These are phyloP conservation scores for Bruguiera parviflora DNA, from an alignment of 345 rosid genomes.

Conservation along the genomic window DNA sequence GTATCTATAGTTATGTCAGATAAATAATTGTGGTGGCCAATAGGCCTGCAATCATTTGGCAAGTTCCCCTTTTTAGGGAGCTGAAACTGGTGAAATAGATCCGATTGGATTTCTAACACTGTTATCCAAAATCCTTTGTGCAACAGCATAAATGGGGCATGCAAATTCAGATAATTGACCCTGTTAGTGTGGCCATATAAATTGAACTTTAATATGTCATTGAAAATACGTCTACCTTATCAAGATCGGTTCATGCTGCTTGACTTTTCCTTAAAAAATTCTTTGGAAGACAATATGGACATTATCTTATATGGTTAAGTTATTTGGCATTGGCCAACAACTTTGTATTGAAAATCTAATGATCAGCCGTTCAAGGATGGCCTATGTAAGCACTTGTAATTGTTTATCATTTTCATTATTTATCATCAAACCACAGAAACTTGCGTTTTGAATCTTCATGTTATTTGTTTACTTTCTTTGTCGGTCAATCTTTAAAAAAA, in stretches of 20 bases:
- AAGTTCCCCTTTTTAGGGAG: too few relatives aligned
- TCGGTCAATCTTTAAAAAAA: too few relatives aligned
- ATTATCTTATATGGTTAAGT: neutral
- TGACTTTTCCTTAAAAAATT: slow-evolving; percentile 1
- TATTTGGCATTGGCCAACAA: neutral
- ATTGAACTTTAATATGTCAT: neutral
- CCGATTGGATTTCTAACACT: slow-evolving; percentile 9
- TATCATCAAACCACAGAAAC: neutral
- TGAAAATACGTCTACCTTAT: neutral
- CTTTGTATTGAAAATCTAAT: neutral
- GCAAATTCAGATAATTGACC: neutral
- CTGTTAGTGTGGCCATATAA: neutral
- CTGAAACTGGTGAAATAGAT: neutral
- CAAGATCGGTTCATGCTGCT: slow-evolving; percentile 1
- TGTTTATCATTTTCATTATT: neutral
- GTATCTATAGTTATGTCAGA: neutral
- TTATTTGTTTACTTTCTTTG: neutral
- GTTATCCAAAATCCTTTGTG: too few relatives aligned
- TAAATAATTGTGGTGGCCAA: too few relatives aligned
- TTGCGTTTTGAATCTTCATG: neutral
- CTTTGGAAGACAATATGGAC: neutral
- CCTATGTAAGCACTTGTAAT: neutral
- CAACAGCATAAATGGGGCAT: slow-evolving; percentile 1
- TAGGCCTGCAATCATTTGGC: too few relatives aligned
- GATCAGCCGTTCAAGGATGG: neutral